Conservation (phyloP, 257 asterid species). For the Forsythia suspensa region DNA sequence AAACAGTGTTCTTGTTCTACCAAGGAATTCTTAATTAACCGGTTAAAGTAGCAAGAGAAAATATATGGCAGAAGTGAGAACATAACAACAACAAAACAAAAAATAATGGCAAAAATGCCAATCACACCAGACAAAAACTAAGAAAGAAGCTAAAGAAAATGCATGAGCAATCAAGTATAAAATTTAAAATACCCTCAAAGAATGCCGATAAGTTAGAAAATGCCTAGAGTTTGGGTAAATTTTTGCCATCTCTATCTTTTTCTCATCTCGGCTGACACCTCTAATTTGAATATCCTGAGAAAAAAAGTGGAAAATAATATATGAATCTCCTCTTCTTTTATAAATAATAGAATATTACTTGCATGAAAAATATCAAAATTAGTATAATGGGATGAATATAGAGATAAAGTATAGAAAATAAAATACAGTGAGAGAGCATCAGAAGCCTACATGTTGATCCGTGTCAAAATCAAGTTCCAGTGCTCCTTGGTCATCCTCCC, state of each 20-base stretch:
- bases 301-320: conserved; percentile 1
- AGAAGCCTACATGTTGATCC: conserved; percentile 49
- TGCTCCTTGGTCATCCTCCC: conserved; percentile 78
- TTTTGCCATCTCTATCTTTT: conserved; percentile 64
- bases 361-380: background rate
- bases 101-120: background rate
- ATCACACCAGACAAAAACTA: background rate
- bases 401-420: background rate
- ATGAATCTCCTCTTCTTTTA: background rate
- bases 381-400: background rate
- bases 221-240: conserved; percentile 53
- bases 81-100: background rate
- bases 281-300: conserved; percentile 74
- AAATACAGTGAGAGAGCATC: background rate
- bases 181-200: conserved; percentile 55
- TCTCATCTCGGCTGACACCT: conserved; percentile 60
- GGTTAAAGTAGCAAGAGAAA: too few species aligned
- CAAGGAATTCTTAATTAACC: background rate
- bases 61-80: background rate
- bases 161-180: background rate
- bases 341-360: background rate
- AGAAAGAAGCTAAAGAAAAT: background rate
- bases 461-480: conserved; percentile 67
- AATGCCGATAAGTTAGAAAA: conserved; percentile 75
- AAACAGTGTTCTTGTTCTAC: background rate